These are phyloP conservation scores for Priceomyces carsonii DNA, from an alignment of 805 yeast genomes.

Conservation along the genomic window DNA sequence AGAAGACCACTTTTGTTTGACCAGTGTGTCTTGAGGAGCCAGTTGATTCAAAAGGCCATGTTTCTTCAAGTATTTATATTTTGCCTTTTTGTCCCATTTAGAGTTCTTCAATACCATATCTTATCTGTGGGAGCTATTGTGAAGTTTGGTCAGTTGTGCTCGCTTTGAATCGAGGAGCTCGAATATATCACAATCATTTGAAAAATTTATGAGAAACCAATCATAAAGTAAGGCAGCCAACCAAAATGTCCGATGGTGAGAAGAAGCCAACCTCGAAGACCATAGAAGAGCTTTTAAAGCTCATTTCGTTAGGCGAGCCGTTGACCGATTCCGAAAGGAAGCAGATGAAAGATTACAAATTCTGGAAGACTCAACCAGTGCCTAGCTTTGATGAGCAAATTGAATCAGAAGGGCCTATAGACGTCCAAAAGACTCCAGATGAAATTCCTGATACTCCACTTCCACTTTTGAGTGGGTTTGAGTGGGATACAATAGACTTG, in stretches of 20 bases:
- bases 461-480: slow-evolving; percentile 75
- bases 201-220: background rate
- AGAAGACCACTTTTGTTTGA: slow-evolving; percentile 34
- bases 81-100: slow-evolving; percentile 48
- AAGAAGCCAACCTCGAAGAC: slow-evolving; percentile 25
- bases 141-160: background rate
- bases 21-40: slow-evolving; percentile 9
- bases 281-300: slow-evolving; percentile 61
- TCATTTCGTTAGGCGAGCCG: slow-evolving; percentile 53
- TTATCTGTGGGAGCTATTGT: background rate
- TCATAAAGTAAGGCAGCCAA: background rate
- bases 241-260: slow-evolving; percentile 12
- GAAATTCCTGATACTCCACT: slow-evolving; percentile 73
- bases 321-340: slow-evolving; percentile 60
- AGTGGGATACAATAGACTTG: slow-evolving; percentile 81
- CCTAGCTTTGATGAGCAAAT: slow-evolving; percentile 69
- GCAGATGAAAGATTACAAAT: slow-evolving; percentile 86
- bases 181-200: background rate
- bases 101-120: slow-evolving; percentile 43
- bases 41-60: slow-evolving; percentile 32
- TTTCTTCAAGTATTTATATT: slow-evolving; percentile 36
- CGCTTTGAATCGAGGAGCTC: slow-evolving; percentile 1
- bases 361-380: slow-evolving; percentile 98
- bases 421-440: slow-evolving; percentile 60
- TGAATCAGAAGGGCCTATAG: slow-evolving; percentile 79